Percentiles rank a stretch among this genome's conserved stretches.
phyloP scores from a whole-genome alignment of 2,329 filamentous ascomycete genomes.

The Hymenoscyphus infarciens region DNA sequence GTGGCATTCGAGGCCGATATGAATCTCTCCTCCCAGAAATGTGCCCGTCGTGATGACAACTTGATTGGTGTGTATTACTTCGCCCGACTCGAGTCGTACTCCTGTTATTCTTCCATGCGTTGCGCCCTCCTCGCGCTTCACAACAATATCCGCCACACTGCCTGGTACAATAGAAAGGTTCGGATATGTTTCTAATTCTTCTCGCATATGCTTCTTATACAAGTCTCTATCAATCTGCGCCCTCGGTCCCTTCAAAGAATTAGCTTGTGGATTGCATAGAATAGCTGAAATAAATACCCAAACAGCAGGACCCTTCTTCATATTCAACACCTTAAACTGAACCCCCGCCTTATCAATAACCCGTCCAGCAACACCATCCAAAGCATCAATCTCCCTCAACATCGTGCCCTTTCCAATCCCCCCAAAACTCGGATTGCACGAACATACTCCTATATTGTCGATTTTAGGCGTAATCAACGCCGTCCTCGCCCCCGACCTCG shows the following conservation, averaged over 20 bases:
- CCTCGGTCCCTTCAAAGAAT: constrained; percentile 61
- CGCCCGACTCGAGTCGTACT: constrained; percentile 81
- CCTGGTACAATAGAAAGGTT: constrained; percentile 79
- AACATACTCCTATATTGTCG: constrained; percentile 89
- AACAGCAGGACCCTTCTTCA: constrained; percentile 87
- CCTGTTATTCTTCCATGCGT: constrained; percentile 72
- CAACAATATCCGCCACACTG: constrained; percentile 88
- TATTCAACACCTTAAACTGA: constrained; percentile 89
- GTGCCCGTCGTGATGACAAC: constrained; percentile 97
- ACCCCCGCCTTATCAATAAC: constrained; percentile 91
- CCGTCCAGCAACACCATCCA: constrained; percentile 83
- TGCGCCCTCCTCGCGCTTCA: constrained; percentile 53
- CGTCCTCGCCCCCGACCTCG: constrained; percentile 82
- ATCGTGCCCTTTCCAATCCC: constrained; percentile 99
- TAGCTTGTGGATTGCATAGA: neutral
- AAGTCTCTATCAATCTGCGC: constrained; percentile 91
- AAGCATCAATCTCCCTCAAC: constrained; percentile 87
- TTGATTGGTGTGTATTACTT: constrained; percentile 72
- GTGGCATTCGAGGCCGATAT: constrained; percentile 81
- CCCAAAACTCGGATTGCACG: constrained; percentile 94
- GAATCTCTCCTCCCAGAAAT: constrained; percentile 92
- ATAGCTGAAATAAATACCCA: constrained; percentile 52
- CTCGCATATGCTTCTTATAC: constrained; percentile 87
- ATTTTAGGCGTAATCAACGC: constrained; percentile 84
- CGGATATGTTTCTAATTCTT: constrained; percentile 74